Base-by-base conservation (phyloP, 2,329 filamentous ascomycete species). In the Coleophoma eucalyptorum region DNA sequence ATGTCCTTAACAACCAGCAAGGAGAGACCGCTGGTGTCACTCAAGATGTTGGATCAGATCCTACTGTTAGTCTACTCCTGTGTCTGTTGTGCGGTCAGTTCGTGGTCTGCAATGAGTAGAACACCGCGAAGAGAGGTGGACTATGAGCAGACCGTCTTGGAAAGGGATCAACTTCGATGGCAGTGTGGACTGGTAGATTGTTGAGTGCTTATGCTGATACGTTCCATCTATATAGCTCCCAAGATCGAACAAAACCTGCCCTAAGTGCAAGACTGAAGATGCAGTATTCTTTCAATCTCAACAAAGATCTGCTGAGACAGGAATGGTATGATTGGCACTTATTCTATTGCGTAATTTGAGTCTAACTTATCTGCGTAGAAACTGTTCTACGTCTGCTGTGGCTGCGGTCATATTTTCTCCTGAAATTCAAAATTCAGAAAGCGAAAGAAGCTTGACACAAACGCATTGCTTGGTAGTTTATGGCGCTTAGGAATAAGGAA, bases 231-330 rank as follows among this genome's bases (percentile, higher is more conserved):
- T 78, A 67, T 82, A 97, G 92, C 89, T 97, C 69, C 94, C 94
- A 58, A 87, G 92, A 64, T 86, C 90, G 63, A 89, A 90, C 68
- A 90, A 89, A 72, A 80, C 80, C 54, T 99, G 94, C 74, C 90
- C 91, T 48, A 80, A 78, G 61, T 99, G 95, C 77, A 80, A 81
- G 59, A 88, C 94, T 69, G 83, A 84, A 61, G 92, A 97, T 73
- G 91, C 92, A 43, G 95, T 99, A 53, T 99, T 96, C 75, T 99
- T 99, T 77, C 94, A 99, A 75, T 97, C 92, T 55, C 94, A 99
- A 69, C 92, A 97, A 76, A 88, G 94, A 72, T 96, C 88, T 61
- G 90, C 90, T 45, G 92, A 97, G 71, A 99, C 94, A 42, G 94
- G 94, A 75, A 99, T 99, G 94, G 94, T 97, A 72, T 88, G 64